These are phyloP conservation scores for Leishmania braziliensis DNA, from an alignment of 208 protist species.

Conservation along the genomic window DNA sequence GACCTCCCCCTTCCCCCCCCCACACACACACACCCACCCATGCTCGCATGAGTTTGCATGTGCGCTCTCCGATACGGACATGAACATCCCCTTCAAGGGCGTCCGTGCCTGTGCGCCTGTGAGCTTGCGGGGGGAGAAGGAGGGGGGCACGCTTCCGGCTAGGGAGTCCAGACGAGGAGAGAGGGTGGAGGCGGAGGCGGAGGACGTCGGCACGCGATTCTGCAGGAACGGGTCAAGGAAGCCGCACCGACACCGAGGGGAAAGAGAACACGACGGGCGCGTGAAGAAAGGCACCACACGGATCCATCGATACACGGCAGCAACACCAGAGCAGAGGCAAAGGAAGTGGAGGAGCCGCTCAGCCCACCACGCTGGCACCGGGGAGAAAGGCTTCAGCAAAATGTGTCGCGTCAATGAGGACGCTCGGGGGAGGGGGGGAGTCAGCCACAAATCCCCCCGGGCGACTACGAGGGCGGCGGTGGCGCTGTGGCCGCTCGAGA, in stretches of 20 bases:
- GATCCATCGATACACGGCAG: not conserved
- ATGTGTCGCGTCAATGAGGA: not conserved
- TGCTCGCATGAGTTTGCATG: not conserved
- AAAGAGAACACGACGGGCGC: not conserved
- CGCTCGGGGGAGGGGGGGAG: not conserved
- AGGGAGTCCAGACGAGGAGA: not conserved
- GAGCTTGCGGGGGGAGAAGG: not conserved
- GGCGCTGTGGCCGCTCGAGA: not conserved
- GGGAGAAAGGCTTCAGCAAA: not conserved
- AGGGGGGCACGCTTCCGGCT: not conserved
- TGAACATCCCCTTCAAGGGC: not conserved
- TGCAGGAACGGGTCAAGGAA: not conserved
- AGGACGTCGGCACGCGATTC: not conserved
- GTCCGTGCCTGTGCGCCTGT: not conserved
- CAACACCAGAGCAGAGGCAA: not conserved
- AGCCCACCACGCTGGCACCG: not conserved
- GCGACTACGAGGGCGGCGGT: not conserved
- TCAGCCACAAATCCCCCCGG: not conserved
- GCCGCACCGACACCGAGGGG: not conserved
- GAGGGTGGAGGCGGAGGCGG: not conserved
- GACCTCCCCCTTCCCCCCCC: not conserved
- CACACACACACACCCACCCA: not conserved
- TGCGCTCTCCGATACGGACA: not conserved
- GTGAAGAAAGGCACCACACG: not conserved
- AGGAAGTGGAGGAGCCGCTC: not conserved